phyloP scores from a whole-genome alignment of 345 rosid species.

The Populus ilicifolia region DNA sequence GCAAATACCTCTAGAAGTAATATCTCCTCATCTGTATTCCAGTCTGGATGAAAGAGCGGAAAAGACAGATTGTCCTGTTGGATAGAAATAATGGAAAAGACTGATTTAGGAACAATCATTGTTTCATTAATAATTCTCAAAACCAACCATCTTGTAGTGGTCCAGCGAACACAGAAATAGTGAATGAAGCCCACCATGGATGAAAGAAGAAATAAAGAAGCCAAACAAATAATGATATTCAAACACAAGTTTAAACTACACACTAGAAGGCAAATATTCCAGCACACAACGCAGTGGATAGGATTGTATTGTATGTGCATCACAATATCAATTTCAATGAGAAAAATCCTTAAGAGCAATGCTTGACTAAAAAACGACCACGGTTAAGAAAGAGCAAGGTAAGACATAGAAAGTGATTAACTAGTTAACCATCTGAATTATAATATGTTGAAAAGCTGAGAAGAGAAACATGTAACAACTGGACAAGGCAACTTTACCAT shows the following conservation, averaged over 20 bases:
- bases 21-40: slow-evolving; percentile 97
- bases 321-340: too few relatives aligned
- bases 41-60: slow-evolving; percentile 76
- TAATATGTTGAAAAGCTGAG: too few relatives aligned
- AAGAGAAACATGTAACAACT: too few relatives aligned
- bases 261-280: background rate
- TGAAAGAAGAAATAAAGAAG: background rate
- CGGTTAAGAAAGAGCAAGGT: too few relatives aligned
- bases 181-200: background rate
- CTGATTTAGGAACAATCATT: background rate
- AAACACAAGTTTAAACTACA: background rate
- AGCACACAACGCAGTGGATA: background rate
- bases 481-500: slow-evolving; percentile 45
- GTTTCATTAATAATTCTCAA: background rate
- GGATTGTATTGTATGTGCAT: background rate
- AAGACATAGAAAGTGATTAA: too few relatives aligned
- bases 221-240: background rate
- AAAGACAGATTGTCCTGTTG: slow-evolving; percentile 88
- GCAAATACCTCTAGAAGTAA: slow-evolving; percentile 79
- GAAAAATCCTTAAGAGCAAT: background rate
- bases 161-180: background rate
- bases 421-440: too few relatives aligned
- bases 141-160: background rate
- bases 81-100: slow-evolving; percentile 8
- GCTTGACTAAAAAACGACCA: background rate